Evolutionary conservation across 2,329 filamentous ascomycete genomes (phyloP), one percentile per base, ranked within the genome.

Genomic region (Fusarium cicatricum): DNA sequence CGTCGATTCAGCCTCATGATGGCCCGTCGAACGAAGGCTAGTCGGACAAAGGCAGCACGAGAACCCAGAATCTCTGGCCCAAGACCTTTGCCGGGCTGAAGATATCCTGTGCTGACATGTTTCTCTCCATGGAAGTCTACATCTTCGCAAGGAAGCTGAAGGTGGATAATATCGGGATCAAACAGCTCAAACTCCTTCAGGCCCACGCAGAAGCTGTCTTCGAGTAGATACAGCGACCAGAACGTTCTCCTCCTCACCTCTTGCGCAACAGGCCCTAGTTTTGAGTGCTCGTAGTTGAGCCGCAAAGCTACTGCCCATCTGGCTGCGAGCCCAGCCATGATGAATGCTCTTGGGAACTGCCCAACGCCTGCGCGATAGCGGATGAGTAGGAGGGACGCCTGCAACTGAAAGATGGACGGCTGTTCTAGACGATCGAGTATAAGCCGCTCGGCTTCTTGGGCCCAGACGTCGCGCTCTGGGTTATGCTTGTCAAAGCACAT

Each of bases 191-290:
- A 69, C 14, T 69, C 67, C 4, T 69, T 69, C 0, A 69, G 11
- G 0, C 67, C 67, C 4, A 69, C 66, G 15, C 66, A 69, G 32
- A 69, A 69, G 53, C 66, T 69, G 32, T 69, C 66, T 10, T 69
- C 67, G 1, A 69, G 39, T 4, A 69, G 40, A 7, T 58, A 67
- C n/a, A 69, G 8, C 10, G 67, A 69, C 67, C 67, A 69, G 29
- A 69, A 67, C 0, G 67, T 69, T 12, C 67, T 40, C 16, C 67
- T 57, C 17, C 67, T 49, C 10, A 69, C 67, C 17, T 69, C 67
- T 11, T 69, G 67, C 0, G 67, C 67, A 0, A 69, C 59, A 0
- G 65, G 58, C 2, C 66, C 60, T 5, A 69, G 38, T 10, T 48
- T 60, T 3, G 66, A 64, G 39, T 69, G 66, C 23, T 69, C 67